Base-by-base conservation (phyloP, 1,284 basidiomycete species). In the Austroboletus niveus region DNA sequence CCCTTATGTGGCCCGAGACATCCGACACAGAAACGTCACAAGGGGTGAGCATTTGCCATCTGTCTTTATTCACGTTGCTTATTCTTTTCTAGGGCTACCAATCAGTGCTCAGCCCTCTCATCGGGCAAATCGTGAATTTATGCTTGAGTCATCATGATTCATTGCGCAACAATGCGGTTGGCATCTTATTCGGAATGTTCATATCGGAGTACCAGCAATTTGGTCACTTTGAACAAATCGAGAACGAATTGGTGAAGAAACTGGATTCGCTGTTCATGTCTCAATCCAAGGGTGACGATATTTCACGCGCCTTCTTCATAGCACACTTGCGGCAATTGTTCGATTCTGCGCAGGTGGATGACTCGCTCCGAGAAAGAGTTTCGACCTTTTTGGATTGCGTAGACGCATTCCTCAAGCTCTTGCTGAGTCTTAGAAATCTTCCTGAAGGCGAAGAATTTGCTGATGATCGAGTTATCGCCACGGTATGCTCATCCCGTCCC, bases 91-190 rank as follows among this genome's bases (percentile, higher is more conserved):
- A 91, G 89, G 86, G 86, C 49, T 94, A 92, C 63, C 93, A 95
- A 74, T 78, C 85, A 1, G 83, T 87, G 24, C 81, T 95, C 40
- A 90, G 87, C 54, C 78, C 87, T n/a, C 81, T 98, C 12, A 92
- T 97, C 27, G 94, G 92, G 49, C 87, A 90, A 49, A 88, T 98
- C 45, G 87, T 99, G 51, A 90, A 94, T 61, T 77, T 98, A 2
- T 98, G 96, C 66, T 75, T 98, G 43, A 97, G 94, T 54, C 92
- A 95, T 61, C 95, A 98, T 63, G 95, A 98, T 65, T 87, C 89
- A 61, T 78, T 98, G 46, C 85, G 95, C 56, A 91, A 84, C 60
- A 90, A 91, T 58, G 94, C 94, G 0, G 94, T 97, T 8, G 87
- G 91, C 57, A 94, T 98, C 46, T 79, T 98, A 22, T 96, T 90